Base-by-base conservation (phyloP, 306 rosid genomes). In the Acacia confusa region DNA sequence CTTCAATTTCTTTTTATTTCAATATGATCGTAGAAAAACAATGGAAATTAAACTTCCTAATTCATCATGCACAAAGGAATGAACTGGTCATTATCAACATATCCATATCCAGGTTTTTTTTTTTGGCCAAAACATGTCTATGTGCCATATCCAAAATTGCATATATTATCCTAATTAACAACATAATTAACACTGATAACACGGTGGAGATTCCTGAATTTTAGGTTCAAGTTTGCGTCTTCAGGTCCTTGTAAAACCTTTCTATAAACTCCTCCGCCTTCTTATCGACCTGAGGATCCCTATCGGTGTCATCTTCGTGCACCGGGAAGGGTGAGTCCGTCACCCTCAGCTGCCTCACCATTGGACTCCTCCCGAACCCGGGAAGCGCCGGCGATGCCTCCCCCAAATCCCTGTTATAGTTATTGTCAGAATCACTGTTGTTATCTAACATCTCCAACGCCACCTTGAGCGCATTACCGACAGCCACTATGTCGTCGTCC, bases 321-420 rank as follows among this genome's bases (percentile, higher is more conserved):
- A 91, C 40, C 1, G 97, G 97, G 22, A 93, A 95, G 17, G 99
- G 99, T 1, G 99, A 95, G 85, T 95, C 99, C 0, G 99, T 93
- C 12, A 95, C 92, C 85, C 99, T 89, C 80, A 93, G 80, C 80
- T 88, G 97, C 74, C 94, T 85, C 70, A 86, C 97, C 85, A 74
- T 74, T 4, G 97, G 97, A 70, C 92, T 93, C 15, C 67, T 70
- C 0, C 92, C 95, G 4, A 90, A 90, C 25, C 92, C 97, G 0
- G 93, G 92, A 0, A 95, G 84, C 0, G 88, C 90, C 2, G 97
- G 98, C 0, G 96, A 92, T 0, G 91, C 82, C 53, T 81, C 92
- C 0, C 65, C 85, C 53, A 13, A 20, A 0, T 1, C 73, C 16
- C 32, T 28, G 15, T 25, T 61, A 22, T n/a, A n/a, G 25, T 25